These are phyloP conservation scores for Pelargonium australe DNA, from an alignment of 441 rosid genomes.

Conservation along the genomic window DNA sequence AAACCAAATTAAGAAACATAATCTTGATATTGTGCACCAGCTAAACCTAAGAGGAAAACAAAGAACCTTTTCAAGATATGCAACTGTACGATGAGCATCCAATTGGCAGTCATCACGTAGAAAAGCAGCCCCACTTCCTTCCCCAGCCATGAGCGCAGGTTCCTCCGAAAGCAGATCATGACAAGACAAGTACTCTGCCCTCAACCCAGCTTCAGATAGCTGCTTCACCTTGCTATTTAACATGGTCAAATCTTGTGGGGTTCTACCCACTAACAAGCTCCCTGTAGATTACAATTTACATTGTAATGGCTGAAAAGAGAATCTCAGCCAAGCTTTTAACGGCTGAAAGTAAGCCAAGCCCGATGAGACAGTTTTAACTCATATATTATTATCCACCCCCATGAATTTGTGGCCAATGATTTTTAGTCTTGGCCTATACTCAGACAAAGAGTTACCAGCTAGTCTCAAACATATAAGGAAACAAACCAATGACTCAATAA, in stretches of 20 bases:
- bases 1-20: not conserved
- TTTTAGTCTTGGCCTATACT: too few relatives aligned
- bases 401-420: too few relatives aligned
- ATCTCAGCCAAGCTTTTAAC: too few relatives aligned
- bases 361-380: too few relatives aligned
- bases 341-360: too few relatives aligned
- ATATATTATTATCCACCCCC: too few relatives aligned
- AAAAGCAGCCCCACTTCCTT: conserved; percentile 65
- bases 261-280: conserved; percentile 65
- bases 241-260: conserved; percentile 41
- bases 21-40: conserved; percentile 12
- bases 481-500: not conserved
- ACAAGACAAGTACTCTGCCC: conserved; percentile 57
- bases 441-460: not conserved
- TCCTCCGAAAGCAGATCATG: conserved; percentile 46
- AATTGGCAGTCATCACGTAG: conserved; percentile 72
- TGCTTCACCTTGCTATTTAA: conserved; percentile 51
- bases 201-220: conserved; percentile 62
- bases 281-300: not conserved
- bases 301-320: not conserved
- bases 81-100: conserved; percentile 70
- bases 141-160: conserved; percentile 48
- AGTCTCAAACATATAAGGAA: not conserved
- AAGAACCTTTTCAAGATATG: conserved; percentile 60
- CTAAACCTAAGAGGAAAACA: conserved; percentile 12